Evolutionary conservation across 768 basidiomycete species (phyloP), one percentile per base, ranked within the genome.

Genomic region (Kwoniella dejecticola): DNA sequence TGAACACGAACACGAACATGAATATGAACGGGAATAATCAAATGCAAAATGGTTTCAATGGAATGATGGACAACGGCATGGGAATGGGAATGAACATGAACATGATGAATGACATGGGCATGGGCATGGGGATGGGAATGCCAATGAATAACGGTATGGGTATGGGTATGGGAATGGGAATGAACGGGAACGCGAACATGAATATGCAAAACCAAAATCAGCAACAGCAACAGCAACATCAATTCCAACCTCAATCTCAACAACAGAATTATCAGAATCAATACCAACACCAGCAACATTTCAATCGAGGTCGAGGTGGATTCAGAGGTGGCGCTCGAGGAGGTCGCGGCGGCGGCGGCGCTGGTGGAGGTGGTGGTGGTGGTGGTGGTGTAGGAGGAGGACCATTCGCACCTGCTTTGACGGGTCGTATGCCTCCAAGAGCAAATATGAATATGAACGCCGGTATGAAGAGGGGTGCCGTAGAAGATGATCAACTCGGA

Each of bases 51-150:
- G 15, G 15, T 36, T n/a, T n/a, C n/a, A n/a, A n/a, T n/a, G n/a
- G n/a, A n/a, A n/a, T n/a, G n/a, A n/a, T n/a, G n/a, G n/a, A n/a
- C n/a, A 36, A 7, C 7, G 61, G 64, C 2, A 36, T 29, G 19
- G 29, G 27, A 41, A 30, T 15, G 3, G 29, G 29, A 2, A 48
- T 58, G 57, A 57, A 60, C 10, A 62, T 62, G 54, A 46, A 55
- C 10, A 53, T 54, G 47, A 55, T 61, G 53, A 27, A 54, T 23
- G 62, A 47, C 17, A 55, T 60, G 31, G 83, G 84, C 23, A 53
- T 59, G 41, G 45, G 45, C 12, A 64, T 59, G 57, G 45, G 45
- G 23, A 64, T 58, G 57, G 44, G 24, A 40, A 27, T 38, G 21
- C 30, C 21, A 3, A 62, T 57, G 56, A 26, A 49, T 11, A 36